A percentile compares a stretch with the other conserved stretches of the same genome.
These are phyloP conservation scores for Pseudomonodictys pantanalensis DNA, from an alignment of 495 filamentous ascomycete genomes.

Conservation along the genomic window DNA sequence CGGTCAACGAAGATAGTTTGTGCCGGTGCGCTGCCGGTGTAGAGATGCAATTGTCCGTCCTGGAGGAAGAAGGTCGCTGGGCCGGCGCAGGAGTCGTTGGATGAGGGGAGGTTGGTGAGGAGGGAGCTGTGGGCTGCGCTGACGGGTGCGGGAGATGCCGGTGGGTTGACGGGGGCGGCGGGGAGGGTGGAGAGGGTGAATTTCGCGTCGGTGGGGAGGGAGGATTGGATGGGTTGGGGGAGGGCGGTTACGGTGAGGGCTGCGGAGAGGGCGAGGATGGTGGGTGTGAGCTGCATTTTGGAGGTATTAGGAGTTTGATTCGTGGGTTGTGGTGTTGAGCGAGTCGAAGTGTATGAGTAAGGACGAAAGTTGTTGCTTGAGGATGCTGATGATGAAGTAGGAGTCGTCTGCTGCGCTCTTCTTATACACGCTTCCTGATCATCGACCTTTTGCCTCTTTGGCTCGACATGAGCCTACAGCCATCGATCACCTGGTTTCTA, in stretches of 20 bases:
- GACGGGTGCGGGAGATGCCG: no score
- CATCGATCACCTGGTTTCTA: no score
- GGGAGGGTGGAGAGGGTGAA: conserved; percentile 53
- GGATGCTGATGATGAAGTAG: no score
- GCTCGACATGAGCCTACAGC: no score
- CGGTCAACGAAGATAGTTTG: conserved; percentile 53
- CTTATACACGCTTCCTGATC: no score
- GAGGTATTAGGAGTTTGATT: no score
- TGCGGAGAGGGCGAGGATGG: background rate
- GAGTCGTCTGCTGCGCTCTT: no score
- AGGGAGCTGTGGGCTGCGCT: conserved; percentile 47
- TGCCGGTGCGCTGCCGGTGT: conserved; percentile 40
- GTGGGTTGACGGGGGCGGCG: conserved; percentile 47
- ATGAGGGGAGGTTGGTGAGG: conserved; percentile 44
- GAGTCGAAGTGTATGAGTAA: no score
- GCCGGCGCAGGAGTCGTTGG: conserved; percentile 48
- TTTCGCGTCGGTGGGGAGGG: background rate
- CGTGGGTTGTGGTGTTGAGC: no score
- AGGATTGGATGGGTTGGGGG: background rate
- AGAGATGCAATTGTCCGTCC: conserved; percentile 49
- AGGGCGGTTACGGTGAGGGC: conserved; percentile 1
- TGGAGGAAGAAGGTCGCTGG: conserved; percentile 51
- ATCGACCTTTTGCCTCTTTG: no score
- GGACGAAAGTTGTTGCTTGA: no score
- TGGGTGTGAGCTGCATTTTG: conserved; percentile 12